Conservation (phyloP, 2,329 filamentous ascomycete genomes). For the Zymoseptoria pseudotritici region DNA sequence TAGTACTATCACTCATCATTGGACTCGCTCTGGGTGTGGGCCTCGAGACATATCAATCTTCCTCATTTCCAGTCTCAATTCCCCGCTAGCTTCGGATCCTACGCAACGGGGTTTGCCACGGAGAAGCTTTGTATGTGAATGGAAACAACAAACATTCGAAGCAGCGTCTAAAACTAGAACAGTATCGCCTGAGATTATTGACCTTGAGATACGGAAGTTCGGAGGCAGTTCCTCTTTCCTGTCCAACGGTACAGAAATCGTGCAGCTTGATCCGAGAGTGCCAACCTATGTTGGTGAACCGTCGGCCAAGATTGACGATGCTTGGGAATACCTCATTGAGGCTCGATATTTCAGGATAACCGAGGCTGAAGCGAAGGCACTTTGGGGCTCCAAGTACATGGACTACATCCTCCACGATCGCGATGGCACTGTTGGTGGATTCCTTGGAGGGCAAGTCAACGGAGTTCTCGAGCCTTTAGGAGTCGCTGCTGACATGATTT, state of each 20-base stretch:
- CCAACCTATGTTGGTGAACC: background rate
- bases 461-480: background rate
- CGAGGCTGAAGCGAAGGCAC: background rate
- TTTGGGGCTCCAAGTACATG: background rate
- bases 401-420: background rate
- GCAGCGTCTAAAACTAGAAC: background rate
- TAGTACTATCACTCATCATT: no score
- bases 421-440: background rate
- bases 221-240: slow-evolving; percentile 1
- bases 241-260: slow-evolving; percentile 1
- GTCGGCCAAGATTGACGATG: background rate
- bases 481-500: background rate
- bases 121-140: background rate
- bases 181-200: background rate
- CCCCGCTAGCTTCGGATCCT: background rate
- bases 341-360: slow-evolving; percentile 1
- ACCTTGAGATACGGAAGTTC: slow-evolving; percentile 1
- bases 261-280: background rate
- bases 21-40: no score
- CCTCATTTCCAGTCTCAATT: no score
- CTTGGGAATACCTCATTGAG: background rate
- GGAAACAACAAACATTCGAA: background rate
- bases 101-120: background rate
- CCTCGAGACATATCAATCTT: no score
- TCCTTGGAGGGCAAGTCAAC: background rate